These are phyloP conservation scores for Planoprotostelium fungivorum DNA, from an alignment of 78 protist genomes.

Conservation along the genomic window DNA sequence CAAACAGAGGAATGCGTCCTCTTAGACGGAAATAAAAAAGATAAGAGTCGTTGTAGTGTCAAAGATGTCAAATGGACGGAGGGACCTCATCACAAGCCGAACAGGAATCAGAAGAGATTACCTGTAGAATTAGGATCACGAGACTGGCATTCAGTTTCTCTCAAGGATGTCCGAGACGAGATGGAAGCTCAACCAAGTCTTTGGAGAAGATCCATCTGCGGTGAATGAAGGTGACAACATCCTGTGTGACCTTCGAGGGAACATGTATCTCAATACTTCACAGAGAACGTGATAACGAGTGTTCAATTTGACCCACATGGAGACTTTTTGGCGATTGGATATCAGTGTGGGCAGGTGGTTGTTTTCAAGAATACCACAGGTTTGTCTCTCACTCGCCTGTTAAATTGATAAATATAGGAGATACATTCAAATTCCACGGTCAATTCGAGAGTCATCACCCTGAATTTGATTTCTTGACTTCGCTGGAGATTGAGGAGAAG, in stretches of 20 bases:
- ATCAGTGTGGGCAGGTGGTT: conserved; percentile 9
- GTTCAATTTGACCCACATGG: background rate
- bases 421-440: background rate
- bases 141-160: too few species aligned
- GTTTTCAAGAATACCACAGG: background rate
- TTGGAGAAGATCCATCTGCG: conserved; percentile 5
- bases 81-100: too few species aligned
- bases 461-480: conserved; percentile 6
- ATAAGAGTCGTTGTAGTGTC: too few species aligned
- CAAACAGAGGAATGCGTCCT: too few species aligned
- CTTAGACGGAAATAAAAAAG: too few species aligned
- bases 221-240: background rate
- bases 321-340: conserved; percentile 3
- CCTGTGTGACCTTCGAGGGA: background rate
- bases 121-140: too few species aligned
- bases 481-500: conserved; percentile 5
- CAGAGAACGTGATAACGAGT: conserved; percentile 4
- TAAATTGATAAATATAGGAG: too few species aligned
- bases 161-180: background rate
- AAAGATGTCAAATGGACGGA: too few species aligned
- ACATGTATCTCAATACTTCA: background rate
- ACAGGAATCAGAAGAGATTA: too few species aligned
- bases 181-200: conserved; percentile 5
- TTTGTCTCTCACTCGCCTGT: background rate
- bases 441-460: conserved; percentile 10